Base-by-base conservation (phyloP, 2,329 filamentous ascomycete species). In the Fonsecaea multimorphosa region DNA sequence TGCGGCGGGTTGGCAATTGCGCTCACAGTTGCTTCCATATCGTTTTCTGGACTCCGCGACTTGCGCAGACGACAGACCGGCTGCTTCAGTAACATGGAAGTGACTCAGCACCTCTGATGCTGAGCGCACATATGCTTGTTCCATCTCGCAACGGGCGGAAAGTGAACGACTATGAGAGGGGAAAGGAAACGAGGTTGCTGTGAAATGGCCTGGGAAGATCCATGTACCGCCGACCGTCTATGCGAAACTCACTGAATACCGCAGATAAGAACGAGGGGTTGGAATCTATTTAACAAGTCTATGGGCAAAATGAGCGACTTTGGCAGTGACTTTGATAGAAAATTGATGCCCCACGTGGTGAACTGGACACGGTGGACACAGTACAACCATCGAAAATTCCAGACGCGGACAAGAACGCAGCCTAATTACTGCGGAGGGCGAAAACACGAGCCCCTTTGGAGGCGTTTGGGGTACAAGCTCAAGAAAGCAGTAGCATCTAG, bases 11-110 rank as follows among this genome's bases (percentile, higher is more conserved):
- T 58, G 16, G 44, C 34, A 22, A 24, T 52, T 57, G 54, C 32
- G 76, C 78, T 73, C 76, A 86, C 84, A 82, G 77, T 87, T 87
- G 57, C 78, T 80, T 66, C 85, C 85, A 77, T 85, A 77, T 72
- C 81, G 82, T 68, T 81, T 70, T 70, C 81, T 78, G 65, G 78
- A 76, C 64, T 77, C 74, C 54, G 76, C 60, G 9, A 85, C 83
- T 73, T 85, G 83, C 57, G 78, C 73, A 62, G 80, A 78, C 38
- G 82, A 82, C 27, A 87, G 74, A 65, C 85, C 85, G 58, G 77
- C 74, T 54, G 78, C 72, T 75, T 86, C 83, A 24, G 78, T 76
- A 61, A 86, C 84, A 68, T 79, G 72, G 73, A 87, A 86, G 69
- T 84, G 77, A 68, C 78, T 76, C 68, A 87, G 80, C 73, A 80